phyloP scores from a whole-genome alignment of 2,329 filamentous ascomycete species.

The Fusarium austroafricanum region DNA sequence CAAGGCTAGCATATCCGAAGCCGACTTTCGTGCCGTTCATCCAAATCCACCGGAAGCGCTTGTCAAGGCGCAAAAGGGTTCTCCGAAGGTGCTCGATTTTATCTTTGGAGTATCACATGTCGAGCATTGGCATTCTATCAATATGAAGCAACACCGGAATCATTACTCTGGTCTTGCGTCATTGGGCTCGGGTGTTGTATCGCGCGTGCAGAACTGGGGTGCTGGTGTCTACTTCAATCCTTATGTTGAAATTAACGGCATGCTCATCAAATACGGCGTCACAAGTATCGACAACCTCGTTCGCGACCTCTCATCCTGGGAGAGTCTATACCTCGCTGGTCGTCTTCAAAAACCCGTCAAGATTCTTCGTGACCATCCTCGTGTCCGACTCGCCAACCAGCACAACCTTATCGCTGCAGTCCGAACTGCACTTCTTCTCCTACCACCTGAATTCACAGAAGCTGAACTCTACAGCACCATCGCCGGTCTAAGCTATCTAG shows the following conservation, averaged over 20 bases:
- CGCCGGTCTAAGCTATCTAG: slow-evolving; percentile 91
- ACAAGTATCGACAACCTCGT: slow-evolving; percentile 93
- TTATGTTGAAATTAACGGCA: slow-evolving; percentile 93
- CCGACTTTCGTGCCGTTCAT: slow-evolving; percentile 74
- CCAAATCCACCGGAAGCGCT: slow-evolving; percentile 85
- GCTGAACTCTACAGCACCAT: slow-evolving; percentile 90
- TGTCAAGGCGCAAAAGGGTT: slow-evolving; percentile 84
- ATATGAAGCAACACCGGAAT: slow-evolving; percentile 86
- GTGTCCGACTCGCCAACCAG: slow-evolving; percentile 93
- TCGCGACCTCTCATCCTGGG: slow-evolving; percentile 87
- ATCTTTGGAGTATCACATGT: slow-evolving; percentile 95
- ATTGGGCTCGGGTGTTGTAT: slow-evolving; percentile 86
- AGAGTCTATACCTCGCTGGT: slow-evolving; percentile 95
- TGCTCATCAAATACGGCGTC: slow-evolving; percentile 97
- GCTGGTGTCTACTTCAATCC: slow-evolving; percentile 99
- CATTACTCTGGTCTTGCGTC: slow-evolving; percentile 91
- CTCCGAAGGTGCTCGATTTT: slow-evolving; percentile 98
- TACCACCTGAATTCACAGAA: slow-evolving; percentile 87
- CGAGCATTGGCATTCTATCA: slow-evolving; percentile 97
- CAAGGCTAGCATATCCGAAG: slow-evolving; percentile 65
- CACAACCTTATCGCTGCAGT: slow-evolving; percentile 94
- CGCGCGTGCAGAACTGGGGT: slow-evolving; percentile 88
- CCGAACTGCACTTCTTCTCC: slow-evolving; percentile 86
- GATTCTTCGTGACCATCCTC: slow-evolving; percentile 93
- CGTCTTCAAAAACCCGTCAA: slow-evolving; percentile 98